These are phyloP conservation scores for Pichia sp. DNA, from an alignment of 1,139 yeast species.

Conservation along the genomic window DNA sequence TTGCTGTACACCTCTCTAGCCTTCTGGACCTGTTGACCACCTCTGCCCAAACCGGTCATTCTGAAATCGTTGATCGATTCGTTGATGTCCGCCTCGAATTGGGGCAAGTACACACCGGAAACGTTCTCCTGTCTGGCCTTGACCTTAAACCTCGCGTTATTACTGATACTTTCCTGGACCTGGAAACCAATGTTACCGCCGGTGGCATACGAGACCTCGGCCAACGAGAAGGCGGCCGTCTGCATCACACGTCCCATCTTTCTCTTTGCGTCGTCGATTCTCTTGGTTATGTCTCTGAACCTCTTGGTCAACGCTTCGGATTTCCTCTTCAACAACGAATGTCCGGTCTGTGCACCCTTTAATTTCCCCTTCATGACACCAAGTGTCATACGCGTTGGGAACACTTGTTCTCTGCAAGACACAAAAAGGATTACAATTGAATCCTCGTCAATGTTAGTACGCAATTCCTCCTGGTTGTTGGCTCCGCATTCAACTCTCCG, in stretches of 20 bases:
- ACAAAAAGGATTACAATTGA: neutral
- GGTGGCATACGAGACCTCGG: slow-evolving; percentile 95
- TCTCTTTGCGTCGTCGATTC: slow-evolving; percentile 92
- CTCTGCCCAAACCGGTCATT: slow-evolving; percentile 95
- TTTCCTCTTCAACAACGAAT: slow-evolving; percentile 86
- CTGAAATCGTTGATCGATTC: slow-evolving; percentile 88
- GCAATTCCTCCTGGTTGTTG: neutral
- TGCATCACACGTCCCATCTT: slow-evolving; percentile 99
- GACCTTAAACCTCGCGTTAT: slow-evolving; percentile 78
- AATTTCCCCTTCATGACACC: slow-evolving; percentile 92
- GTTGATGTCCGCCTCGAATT: slow-evolving; percentile 80
- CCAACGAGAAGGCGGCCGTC: slow-evolving; percentile 93
- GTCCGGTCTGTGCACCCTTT: slow-evolving; percentile 97
- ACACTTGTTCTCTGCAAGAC: slow-evolving; percentile 68
- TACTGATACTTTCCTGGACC: slow-evolving; percentile 88
- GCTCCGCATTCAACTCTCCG: no score
- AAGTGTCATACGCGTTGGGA: slow-evolving; percentile 96
- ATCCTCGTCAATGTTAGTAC: slow-evolving; percentile 2
- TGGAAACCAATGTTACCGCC: slow-evolving; percentile 89
- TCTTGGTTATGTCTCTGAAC: slow-evolving; percentile 88
- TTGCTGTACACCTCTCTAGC: slow-evolving; percentile 90
- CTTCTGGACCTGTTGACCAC: slow-evolving; percentile 96
- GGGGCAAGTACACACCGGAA: slow-evolving; percentile 91
- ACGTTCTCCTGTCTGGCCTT: slow-evolving; percentile 94
- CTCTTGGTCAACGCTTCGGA: slow-evolving; percentile 96